Evolutionary conservation across 306 rosid genomes (phyloP), one percentile per base, ranked within the genome.

Genomic region (Vicia faba): DNA sequence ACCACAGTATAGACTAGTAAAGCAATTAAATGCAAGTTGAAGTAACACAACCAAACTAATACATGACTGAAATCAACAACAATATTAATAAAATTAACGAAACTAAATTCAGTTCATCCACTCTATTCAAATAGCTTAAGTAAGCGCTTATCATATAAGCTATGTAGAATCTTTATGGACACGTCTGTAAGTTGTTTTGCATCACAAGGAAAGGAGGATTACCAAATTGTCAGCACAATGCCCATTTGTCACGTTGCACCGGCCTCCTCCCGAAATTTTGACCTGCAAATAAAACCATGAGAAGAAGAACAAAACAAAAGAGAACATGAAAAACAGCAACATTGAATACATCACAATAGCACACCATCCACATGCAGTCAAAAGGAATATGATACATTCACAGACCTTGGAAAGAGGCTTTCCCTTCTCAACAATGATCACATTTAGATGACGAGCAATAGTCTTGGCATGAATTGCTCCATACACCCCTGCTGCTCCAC

Each of bases 181-280:
- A 25, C 0, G 28, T 25, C 3, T 20, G 28, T 25, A 25, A 25
- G 28, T 25, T 25, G 28, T 25, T 64, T 38, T 66, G 26, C 38
- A 45, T 75, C 13, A 55, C n/a, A 35, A 31, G 12, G 61, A 55
- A 54, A 74, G 41, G 12, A 35, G 28, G 67, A 72, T 44, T 79
- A 92, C 96, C 91, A 72, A 67, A 77, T 82, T 73, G 69, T 92
- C 96, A 71, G 63, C 49, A 71, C 74, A 86, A 71, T 86, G 93
- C 55, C 98, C 98, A 66, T 87, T 92, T 16, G 98, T 92, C 77
- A 92, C 98, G 70, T 92, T 92, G 82, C 98, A 92, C 25, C 96
- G 78, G 45, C 98, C 98, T 61, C 96, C 98, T 25, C 96, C 96
- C 26, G 98, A 92, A 78, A 92, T 70, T 80, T 84, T 87, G 7